Conservation (phyloP, 805 yeast species). For the Hanseniaspora lindneri region DNA sequence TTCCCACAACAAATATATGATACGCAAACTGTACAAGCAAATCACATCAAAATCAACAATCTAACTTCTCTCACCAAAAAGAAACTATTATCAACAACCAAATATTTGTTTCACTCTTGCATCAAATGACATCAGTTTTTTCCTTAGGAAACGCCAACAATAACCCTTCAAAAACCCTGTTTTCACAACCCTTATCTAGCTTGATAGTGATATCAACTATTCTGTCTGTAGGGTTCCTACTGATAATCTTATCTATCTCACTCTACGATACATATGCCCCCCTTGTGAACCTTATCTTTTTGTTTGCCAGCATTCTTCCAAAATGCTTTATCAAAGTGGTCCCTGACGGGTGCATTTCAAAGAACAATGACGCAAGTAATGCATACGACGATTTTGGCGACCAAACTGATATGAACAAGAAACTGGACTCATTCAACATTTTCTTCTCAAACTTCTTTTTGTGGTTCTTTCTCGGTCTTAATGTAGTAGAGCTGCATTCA, state of each 20-base stretch:
- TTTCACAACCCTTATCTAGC: slow-evolving; percentile 38
- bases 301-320: slow-evolving; percentile 61
- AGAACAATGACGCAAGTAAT: slow-evolving; percentile 28
- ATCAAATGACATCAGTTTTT: slow-evolving; percentile 8
- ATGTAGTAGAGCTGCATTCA: slow-evolving; percentile 11
- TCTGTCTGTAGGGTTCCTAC: slow-evolving; percentile 77
- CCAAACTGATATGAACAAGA: slow-evolving; percentile 60
- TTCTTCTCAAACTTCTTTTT: slow-evolving; percentile 13
- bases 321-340: slow-evolving; percentile 43
- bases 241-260: slow-evolving; percentile 80
- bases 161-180: neutral
- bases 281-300: slow-evolving; percentile 54
- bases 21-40: too few species aligned
- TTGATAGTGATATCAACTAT: slow-evolving; percentile 32
- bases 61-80: too few species aligned
- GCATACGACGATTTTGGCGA: slow-evolving; percentile 33
- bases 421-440: slow-evolving; percentile 9
- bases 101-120: too few species aligned
- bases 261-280: slow-evolving; percentile 88
- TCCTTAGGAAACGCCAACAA: slow-evolving; percentile 2
- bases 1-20: too few species aligned
- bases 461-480: slow-evolving; percentile 14
- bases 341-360: slow-evolving; percentile 53
- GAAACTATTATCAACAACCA: too few species aligned
- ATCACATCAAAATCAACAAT: too few species aligned